Base-by-base conservation (phyloP, 2,329 filamentous ascomycete species). In the Paecilomyces sp. region DNA sequence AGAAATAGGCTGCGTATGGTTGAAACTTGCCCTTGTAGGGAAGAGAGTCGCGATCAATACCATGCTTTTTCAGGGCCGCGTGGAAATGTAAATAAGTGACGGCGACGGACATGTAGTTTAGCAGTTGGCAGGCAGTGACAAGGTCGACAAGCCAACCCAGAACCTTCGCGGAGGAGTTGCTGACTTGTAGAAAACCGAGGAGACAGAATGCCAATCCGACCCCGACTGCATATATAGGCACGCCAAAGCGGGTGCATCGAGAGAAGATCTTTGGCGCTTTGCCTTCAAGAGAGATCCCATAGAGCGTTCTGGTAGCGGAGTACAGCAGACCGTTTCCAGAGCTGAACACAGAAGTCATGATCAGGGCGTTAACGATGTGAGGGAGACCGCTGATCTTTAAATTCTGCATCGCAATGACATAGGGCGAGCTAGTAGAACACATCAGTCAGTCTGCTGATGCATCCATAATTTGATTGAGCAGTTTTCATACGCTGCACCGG, bases 121-220 rank as follows among this genome's bases (percentile, higher is more conserved):
- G 66, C 8, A 73, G 61, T 9, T 68, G 68, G 1, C 63, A 67
- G 3, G 69, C 67, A 11, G 69, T 68, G 60, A 68, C 65, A 8
- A 72, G 62, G 55, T 70, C 67, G 8, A 71, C 67, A 2, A 74
- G 65, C 72, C 71, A 74, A 55, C 63, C 66, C 71, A 91, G 78
- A 0, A 91, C 89, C 12, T 84, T 83, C 8, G 87, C 82, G 0
- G 85, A 82, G 60, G 79, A 80, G 58, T 82, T 78, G 12, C 82
- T 85, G 11, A 92, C 79, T 70, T 91, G 86, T n/a, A 91, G 77
- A 73, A 90, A 92, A 0, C 86, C 83, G 2, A 93, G 77, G 12
- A 89, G 76, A 1, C 87, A 83, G 64, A 92, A 85, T 3, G 82
- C 72, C 55, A 90, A 80, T 0, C 88, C 86, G 22, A 85, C 73